Percentiles rank a stretch among this genome's conserved stretches.
Evolutionary conservation across 106 monocot genomes (phyloP).

Genomic region (Chionographis japonica): DNA sequence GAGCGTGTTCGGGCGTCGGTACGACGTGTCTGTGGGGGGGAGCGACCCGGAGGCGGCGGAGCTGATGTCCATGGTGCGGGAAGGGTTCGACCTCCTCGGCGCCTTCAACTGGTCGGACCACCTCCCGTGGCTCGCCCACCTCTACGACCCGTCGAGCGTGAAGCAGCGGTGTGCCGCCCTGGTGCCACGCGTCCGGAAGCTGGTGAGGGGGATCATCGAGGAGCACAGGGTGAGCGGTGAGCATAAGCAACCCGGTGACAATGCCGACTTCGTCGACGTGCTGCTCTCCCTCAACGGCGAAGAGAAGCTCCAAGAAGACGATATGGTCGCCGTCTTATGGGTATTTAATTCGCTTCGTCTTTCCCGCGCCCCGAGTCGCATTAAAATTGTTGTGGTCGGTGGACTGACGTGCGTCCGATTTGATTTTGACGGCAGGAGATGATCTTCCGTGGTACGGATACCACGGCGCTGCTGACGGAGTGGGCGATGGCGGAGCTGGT

Average conservation of each 20-base stretch:
- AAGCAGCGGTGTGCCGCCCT: slow-evolving; percentile 51
- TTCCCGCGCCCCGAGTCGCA: too few species aligned
- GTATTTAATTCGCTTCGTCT: background rate
- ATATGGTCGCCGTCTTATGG: slow-evolving; percentile 46
- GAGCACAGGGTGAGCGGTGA: slow-evolving; percentile 22
- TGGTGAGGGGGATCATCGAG: slow-evolving; percentile 31
- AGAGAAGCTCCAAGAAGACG: slow-evolving; percentile 27
- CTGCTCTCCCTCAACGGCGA: slow-evolving; percentile 31
- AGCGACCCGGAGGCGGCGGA: slow-evolving; percentile 3
- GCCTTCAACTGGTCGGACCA: slow-evolving; percentile 94
- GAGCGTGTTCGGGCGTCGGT: slow-evolving; percentile 68
- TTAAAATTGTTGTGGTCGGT: too few species aligned
- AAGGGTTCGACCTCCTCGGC: slow-evolving; percentile 85
- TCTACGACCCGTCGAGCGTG: slow-evolving; percentile 53
- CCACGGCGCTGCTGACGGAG: background rate
- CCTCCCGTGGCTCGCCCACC: slow-evolving; percentile 57
- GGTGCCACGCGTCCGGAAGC: slow-evolving; percentile 53
- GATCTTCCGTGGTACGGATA: background rate
- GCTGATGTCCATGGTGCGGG: slow-evolving; percentile 55
- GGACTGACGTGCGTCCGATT: too few species aligned
- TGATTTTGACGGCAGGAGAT: background rate
- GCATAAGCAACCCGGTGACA: background rate
- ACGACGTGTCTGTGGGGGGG: slow-evolving; percentile 6
- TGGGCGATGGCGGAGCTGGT: slow-evolving; percentile 1
- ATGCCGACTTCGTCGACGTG: slow-evolving; percentile 42